phyloP scores from a whole-genome alignment of 106 monocot species.

The Acanthochlamys bracteata region DNA sequence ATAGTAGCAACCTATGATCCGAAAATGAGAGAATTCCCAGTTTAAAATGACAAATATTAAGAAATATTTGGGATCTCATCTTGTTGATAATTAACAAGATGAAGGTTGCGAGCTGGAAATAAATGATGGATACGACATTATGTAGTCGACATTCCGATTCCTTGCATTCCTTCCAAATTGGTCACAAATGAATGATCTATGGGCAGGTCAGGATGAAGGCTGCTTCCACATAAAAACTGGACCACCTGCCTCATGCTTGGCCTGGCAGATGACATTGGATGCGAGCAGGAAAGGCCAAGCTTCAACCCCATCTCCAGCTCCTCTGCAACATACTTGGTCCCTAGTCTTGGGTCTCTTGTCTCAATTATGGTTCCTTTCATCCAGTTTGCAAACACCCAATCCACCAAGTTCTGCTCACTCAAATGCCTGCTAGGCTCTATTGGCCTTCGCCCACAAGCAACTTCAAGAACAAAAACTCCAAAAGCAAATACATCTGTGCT shows the following conservation, averaged over 20 bases:
- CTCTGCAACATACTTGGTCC: background rate
- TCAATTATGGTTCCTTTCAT: background rate
- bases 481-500: conserved; percentile 16
- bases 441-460: conserved; percentile 19
- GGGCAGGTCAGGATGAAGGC: background rate
- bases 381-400: conserved; percentile 10
- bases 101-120: background rate
- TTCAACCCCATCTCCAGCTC: conserved; percentile 11
- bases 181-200: background rate
- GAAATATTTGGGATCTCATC: too few species aligned
- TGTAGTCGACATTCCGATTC: background rate
- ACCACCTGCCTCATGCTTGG: conserved; percentile 6
- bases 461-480: conserved; percentile 17
- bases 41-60: too few species aligned
- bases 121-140: conserved; percentile 4
- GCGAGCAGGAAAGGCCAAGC: conserved; percentile 11
- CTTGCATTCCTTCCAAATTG: background rate
- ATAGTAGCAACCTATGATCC: background rate
- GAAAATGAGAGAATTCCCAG: background rate
- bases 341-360: conserved; percentile 2
- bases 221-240: conserved; percentile 1
- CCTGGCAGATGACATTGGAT: background rate
- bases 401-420: conserved; percentile 3
- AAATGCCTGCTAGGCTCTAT: background rate
- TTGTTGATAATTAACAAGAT: background rate